These are phyloP conservation scores for Kodamaea suecica DNA, from an alignment of 1,139 yeast species.

Conservation along the genomic window DNA sequence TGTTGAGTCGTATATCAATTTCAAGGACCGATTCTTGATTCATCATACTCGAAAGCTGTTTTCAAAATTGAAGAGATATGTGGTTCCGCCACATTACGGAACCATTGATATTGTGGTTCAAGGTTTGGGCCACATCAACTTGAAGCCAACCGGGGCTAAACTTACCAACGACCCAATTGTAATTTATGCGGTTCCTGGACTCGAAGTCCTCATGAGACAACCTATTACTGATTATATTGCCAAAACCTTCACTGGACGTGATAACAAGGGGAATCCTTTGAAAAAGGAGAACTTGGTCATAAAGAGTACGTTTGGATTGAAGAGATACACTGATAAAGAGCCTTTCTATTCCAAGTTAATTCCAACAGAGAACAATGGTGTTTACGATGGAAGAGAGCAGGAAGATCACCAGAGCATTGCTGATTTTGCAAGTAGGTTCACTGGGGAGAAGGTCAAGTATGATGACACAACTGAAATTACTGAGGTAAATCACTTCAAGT, in stretches of 20 bases:
- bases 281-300: slow-evolving; percentile 27
- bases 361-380: slow-evolving; percentile 13
- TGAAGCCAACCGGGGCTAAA: slow-evolving; percentile 59
- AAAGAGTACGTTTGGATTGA: slow-evolving; percentile 27
- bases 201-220: slow-evolving; percentile 32
- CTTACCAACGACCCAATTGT: slow-evolving; percentile 27
- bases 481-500: slow-evolving; percentile 7
- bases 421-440: slow-evolving; percentile 8
- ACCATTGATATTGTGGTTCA: slow-evolving; percentile 65
- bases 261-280: slow-evolving; percentile 35
- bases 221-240: slow-evolving; percentile 36
- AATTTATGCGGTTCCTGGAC: slow-evolving; percentile 31
- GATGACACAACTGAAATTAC: slow-evolving; percentile 5
- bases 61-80: slow-evolving; percentile 37
- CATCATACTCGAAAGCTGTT: slow-evolving; percentile 24
- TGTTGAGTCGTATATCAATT: slow-evolving; percentile 16
- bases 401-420: slow-evolving; percentile 9
- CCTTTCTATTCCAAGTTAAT: slow-evolving; percentile 28
- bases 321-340: slow-evolving; percentile 21
- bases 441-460: slow-evolving; percentile 5
- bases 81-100: slow-evolving; percentile 69
- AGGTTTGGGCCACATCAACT: slow-evolving; percentile 63
- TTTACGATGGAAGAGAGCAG: slow-evolving; percentile 3
- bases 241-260: slow-evolving; percentile 37
- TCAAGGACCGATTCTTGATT: slow-evolving; percentile 31